Conservation (phyloP, 2,329 filamentous ascomycete genomes). For the Sporothrix humicola region DNA sequence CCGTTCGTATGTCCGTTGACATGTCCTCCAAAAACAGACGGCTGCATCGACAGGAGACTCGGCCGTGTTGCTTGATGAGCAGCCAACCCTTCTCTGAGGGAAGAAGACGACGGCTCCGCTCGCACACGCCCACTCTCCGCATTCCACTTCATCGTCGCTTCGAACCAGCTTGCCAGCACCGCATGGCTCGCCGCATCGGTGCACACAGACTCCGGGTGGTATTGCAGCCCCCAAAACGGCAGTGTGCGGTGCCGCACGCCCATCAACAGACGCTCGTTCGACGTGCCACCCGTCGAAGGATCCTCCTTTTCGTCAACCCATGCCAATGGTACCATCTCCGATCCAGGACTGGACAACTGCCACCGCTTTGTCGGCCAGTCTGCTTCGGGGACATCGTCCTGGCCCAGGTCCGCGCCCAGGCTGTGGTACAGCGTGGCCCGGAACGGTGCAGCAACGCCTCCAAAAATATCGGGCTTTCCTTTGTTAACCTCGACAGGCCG, state of each 20-base stretch:
- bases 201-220: slow-evolving; percentile 88
- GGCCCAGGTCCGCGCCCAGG: slow-evolving; percentile 61
- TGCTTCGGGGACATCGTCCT: slow-evolving; percentile 47
- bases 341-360: slow-evolving; percentile 45
- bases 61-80: slow-evolving; percentile 45
- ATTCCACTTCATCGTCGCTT: slow-evolving; percentile 67
- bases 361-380: slow-evolving; percentile 52
- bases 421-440: slow-evolving; percentile 80
- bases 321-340: slow-evolving; percentile 62
- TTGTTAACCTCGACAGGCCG: slow-evolving; percentile 48
- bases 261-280: slow-evolving; percentile 71
- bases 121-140: slow-evolving; percentile 38
- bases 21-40: background rate
- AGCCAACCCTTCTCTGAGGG: slow-evolving; percentile 33
- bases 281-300: slow-evolving; percentile 43
- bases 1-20: background rate
- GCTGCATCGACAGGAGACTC: slow-evolving; percentile 44
- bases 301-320: slow-evolving; percentile 59
- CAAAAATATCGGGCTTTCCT: slow-evolving; percentile 67
- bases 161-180: slow-evolving; percentile 79
- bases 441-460: slow-evolving; percentile 59
- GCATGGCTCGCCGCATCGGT: slow-evolving; percentile 69
- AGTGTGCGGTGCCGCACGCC: slow-evolving; percentile 68
- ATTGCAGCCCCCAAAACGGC: slow-evolving; percentile 88
- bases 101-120: slow-evolving; percentile 32